Conservation (phyloP, 352 stramenopile species). For the Stephanocyclus meneghinianus region DNA sequence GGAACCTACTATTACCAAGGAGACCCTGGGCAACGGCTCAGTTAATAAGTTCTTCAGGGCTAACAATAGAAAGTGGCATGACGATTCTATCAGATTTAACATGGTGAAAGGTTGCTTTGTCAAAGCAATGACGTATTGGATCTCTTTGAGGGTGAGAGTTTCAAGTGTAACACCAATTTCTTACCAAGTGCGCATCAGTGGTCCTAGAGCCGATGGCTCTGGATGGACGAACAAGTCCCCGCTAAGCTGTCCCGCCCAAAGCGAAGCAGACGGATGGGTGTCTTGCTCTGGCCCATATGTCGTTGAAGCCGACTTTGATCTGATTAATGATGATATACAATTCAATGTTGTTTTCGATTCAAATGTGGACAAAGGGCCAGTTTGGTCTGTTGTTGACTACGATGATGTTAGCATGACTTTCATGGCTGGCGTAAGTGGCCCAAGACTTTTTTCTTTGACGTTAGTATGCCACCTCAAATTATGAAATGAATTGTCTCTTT, state of each 20-base stretch:
- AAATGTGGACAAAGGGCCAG: slow-evolving; percentile 12
- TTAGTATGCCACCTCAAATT: neutral
- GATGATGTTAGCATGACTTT: slow-evolving; percentile 61
- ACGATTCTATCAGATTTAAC: slow-evolving; percentile 26
- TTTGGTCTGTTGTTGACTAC: slow-evolving; percentile 44
- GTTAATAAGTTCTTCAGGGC: slow-evolving; percentile 55
- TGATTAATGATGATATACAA: slow-evolving; percentile 11
- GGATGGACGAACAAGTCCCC: neutral
- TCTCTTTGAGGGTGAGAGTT: slow-evolving; percentile 36
- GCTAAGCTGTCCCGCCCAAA: slow-evolving; percentile 27
- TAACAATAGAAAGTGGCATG: slow-evolving; percentile 10
- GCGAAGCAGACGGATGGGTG: slow-evolving; percentile 25
- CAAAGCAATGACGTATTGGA: slow-evolving; percentile 39
- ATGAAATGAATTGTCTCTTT: too few relatives aligned
- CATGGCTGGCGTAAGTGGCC: slow-evolving; percentile 43
- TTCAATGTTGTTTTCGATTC: slow-evolving; percentile 25
- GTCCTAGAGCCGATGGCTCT: slow-evolving; percentile 27
- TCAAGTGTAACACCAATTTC: slow-evolving; percentile 8
- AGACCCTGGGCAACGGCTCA: slow-evolving; percentile 4
- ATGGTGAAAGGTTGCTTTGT: slow-evolving; percentile 38
- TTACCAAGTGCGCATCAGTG: slow-evolving; percentile 38
- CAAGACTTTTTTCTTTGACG: neutral
- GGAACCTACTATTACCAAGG: slow-evolving; percentile 9
- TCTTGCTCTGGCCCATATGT: slow-evolving; percentile 37
- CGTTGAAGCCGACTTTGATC: slow-evolving; percentile 35